Evolutionary conservation across 495 filamentous ascomycete species (phyloP).

Genomic region (Saxophila tyrrhenica): DNA sequence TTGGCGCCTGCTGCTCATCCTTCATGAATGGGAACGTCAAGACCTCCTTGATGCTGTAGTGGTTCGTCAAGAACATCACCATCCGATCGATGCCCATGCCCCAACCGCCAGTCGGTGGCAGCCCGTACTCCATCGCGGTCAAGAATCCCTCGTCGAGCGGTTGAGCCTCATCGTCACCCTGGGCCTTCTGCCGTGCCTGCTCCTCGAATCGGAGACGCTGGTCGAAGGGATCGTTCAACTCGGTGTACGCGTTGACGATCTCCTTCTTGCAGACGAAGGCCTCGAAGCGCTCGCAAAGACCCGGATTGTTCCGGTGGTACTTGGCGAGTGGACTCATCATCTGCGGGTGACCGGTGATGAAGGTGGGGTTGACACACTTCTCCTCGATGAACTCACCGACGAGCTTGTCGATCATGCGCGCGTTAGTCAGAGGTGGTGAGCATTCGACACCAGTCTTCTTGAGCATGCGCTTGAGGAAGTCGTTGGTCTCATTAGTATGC

Average conservation of each 20-base stretch:
- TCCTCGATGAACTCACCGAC: slow-evolving; percentile 94
- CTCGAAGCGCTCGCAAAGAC: slow-evolving; percentile 94
- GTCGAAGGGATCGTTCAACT: slow-evolving; percentile 95
- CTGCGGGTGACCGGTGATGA: slow-evolving; percentile 87
- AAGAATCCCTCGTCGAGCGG: slow-evolving; percentile 91
- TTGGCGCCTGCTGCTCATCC: slow-evolving; percentile 43
- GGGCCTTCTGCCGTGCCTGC: slow-evolving; percentile 88
- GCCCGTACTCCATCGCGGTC: slow-evolving; percentile 68
- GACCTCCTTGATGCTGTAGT: slow-evolving; percentile 94
- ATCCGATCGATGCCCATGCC: slow-evolving; percentile 95
- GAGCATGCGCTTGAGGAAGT: slow-evolving; percentile 71
- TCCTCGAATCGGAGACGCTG: slow-evolving; percentile 92
- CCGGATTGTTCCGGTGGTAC: slow-evolving; percentile 68
- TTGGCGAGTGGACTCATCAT: slow-evolving; percentile 98
- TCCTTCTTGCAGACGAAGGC: slow-evolving; percentile 97
- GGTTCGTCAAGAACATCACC: slow-evolving; percentile 94
- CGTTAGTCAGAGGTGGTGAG: slow-evolving; percentile 79
- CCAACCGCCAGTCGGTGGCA: slow-evolving; percentile 93
- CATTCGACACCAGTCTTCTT: slow-evolving; percentile 89
- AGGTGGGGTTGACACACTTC: slow-evolving; percentile 88
- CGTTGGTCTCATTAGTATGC: slow-evolving; percentile 75
- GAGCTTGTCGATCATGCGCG: slow-evolving; percentile 95
- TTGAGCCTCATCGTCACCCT: slow-evolving; percentile 95
- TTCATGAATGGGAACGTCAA: slow-evolving; percentile 86
- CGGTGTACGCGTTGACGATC: slow-evolving; percentile 92